Evolutionary conservation across 768 basidiomycete genomes (phyloP).

Genomic region (Rhizopogon vesiculosus): DNA sequence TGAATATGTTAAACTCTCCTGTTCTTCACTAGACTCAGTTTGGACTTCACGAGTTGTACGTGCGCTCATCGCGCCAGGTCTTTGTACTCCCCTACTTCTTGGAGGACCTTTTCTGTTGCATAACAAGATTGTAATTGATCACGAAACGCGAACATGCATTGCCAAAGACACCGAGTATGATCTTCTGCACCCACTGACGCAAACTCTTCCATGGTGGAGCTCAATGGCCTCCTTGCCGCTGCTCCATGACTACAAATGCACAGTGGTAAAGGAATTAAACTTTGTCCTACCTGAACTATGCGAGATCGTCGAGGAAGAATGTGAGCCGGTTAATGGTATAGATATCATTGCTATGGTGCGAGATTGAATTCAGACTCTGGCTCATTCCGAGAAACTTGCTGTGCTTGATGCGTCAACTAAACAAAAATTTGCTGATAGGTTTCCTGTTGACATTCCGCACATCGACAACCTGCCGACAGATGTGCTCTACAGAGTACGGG

Average conservation of each 20-base stretch:
- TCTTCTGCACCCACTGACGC: not conserved
- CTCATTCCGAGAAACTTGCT: not conserved
- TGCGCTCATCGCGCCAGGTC: too few species aligned
- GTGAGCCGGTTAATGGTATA: not conserved
- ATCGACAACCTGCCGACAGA: constrained; percentile 15
- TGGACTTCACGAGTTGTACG: too few species aligned
- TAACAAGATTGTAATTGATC: constrained; percentile 12
- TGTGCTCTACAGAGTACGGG: constrained; percentile 15
- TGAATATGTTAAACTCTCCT: too few species aligned
- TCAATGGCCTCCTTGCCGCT: not conserved
- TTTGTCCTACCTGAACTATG: not conserved
- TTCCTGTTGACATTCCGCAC: constrained; percentile 23
- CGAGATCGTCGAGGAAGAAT: not conserved
- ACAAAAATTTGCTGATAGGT: constrained; percentile 11
- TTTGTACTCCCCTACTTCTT: too few species aligned
- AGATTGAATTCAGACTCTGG: too few species aligned
- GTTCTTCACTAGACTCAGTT: too few species aligned
- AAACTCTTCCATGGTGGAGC: not conserved
- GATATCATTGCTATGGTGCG: not conserved
- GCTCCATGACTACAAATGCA: not conserved
- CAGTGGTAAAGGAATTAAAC: not conserved
- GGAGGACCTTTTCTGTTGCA: too few species aligned
- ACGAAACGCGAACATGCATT: constrained; percentile 2
- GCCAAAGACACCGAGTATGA: constrained; percentile 4
- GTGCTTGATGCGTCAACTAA: not conserved